Percentiles rank a stretch among this genome's conserved stretches.
These are phyloP conservation scores for Bruguiera gymnorhiza DNA, from an alignment of 345 rosid genomes.

Conservation along the genomic window DNA sequence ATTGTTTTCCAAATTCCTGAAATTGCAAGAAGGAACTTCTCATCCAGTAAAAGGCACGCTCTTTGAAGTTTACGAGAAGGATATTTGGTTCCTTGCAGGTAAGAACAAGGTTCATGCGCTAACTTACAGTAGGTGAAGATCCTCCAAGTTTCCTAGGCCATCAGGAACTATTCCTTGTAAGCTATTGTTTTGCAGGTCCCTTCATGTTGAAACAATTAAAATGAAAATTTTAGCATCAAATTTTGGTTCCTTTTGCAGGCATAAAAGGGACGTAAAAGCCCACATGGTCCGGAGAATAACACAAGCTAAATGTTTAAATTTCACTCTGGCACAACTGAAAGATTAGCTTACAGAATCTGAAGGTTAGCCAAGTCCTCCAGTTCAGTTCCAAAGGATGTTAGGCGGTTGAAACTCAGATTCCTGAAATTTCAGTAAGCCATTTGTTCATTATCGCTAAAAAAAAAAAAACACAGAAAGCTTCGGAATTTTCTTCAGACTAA, in stretches of 20 bases:
- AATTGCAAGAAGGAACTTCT: conserved; percentile 7
- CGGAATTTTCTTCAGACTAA: neutral
- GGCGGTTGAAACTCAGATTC: conserved; percentile 79
- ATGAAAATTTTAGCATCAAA: neutral
- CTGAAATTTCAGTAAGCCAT: conserved; percentile 31
- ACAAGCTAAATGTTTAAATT: neutral
- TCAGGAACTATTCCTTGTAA: conserved; percentile 75
- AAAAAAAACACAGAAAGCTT: neutral
- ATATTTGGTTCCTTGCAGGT: neutral
- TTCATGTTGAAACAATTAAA: conserved; percentile 20
- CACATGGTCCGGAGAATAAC: neutral
- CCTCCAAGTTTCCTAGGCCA: conserved; percentile 57
- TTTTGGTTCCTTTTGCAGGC: neutral
- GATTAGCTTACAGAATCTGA: conserved; percentile 66
- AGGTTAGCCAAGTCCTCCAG: conserved; percentile 60
- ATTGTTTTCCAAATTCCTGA: conserved; percentile 85
- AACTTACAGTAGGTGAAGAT: conserved; percentile 74
- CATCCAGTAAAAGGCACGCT: neutral
- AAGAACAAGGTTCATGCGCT: conserved; percentile 8
- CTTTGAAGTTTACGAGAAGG: neutral
- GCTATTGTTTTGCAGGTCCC: conserved; percentile 87
- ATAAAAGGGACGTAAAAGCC: neutral
- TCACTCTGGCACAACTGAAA: neutral
- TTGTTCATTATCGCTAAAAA: too few relatives aligned
- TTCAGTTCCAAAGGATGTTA: conserved; percentile 67